A percentile compares a stretch with the other conserved stretches of the same genome.
phyloP scores from a whole-genome alignment of 2,329 filamentous ascomycete species.

The Aspergillus piperis region DNA sequence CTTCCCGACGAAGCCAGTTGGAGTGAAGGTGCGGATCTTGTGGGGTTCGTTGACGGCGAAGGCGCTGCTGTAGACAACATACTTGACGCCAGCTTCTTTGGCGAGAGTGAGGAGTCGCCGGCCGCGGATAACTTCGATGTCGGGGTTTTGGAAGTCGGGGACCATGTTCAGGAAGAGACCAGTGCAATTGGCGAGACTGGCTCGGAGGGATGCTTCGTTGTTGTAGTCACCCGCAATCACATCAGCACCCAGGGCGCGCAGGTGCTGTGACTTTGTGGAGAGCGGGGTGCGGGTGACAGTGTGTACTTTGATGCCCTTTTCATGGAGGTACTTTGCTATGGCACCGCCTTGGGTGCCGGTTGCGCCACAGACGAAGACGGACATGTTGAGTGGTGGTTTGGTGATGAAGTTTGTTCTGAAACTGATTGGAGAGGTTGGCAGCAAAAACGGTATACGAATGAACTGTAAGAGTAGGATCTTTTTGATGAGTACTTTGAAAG shows the following conservation, averaged over 20 bases:
- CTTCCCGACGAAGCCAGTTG: constrained; percentile 29
- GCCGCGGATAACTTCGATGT: constrained; percentile 30
- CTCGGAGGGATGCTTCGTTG: constrained; percentile 29
- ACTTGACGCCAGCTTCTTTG: constrained; percentile 32
- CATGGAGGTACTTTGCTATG: constrained; percentile 30
- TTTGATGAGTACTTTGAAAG: neutral
- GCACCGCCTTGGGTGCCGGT: constrained; percentile 37
- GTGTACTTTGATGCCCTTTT: constrained; percentile 31
- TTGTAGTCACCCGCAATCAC: constrained; percentile 36
- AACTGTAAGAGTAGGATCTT: neutral
- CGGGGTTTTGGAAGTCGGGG: neutral
- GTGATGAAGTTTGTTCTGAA: neutral
- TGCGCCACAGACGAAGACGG: constrained; percentile 32
- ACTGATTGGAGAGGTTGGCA: too few species aligned
- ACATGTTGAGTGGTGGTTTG: constrained; percentile 11
- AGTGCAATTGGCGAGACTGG: constrained; percentile 33
- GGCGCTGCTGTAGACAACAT: constrained; percentile 33
- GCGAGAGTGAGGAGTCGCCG: constrained; percentile 26
- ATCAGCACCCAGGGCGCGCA: constrained; percentile 31
- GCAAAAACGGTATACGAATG: neutral
- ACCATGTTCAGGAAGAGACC: constrained; percentile 30
- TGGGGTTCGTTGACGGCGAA: constrained; percentile 35
- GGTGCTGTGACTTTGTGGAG: constrained; percentile 26
- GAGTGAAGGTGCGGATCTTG: constrained; percentile 28
- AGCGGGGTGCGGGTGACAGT: constrained; percentile 35